A percentile compares a stretch with the other conserved stretches of the same genome.
Evolutionary conservation across 169 alveolate species (phyloP).

Genomic region (Eimeria maxima): DNA sequence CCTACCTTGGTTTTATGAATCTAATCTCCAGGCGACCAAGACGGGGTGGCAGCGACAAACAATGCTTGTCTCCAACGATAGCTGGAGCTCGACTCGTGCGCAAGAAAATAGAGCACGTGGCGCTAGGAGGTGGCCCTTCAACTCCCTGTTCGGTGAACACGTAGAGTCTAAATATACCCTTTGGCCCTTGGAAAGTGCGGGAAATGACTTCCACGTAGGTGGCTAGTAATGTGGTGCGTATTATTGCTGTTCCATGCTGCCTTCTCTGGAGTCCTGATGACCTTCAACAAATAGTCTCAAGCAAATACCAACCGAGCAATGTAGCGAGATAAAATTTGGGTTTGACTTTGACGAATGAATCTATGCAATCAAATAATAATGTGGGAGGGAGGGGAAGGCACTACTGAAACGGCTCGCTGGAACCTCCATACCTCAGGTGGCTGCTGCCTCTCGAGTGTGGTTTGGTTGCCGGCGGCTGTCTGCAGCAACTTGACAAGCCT

Average conservation of each 20-base stretch:
- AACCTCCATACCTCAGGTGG: not conserved
- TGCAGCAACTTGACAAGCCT: not conserved
- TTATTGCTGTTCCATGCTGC: not conserved
- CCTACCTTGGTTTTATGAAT: not conserved
- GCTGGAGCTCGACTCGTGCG: not conserved
- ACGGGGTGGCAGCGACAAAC: not conserved
- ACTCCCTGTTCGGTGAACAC: not conserved
- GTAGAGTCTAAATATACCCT: not conserved
- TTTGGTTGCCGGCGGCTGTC: not conserved
- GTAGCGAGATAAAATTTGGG: not conserved
- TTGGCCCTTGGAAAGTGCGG: not conserved
- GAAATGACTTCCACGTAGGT: not conserved
- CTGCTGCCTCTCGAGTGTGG: slow-evolving; percentile 5
- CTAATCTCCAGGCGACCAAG: not conserved
- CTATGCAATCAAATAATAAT: not conserved
- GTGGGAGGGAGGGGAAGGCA: not conserved
- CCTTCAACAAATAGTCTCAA: not conserved
- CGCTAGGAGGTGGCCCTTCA: not conserved
- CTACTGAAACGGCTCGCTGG: not conserved
- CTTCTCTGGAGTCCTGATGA: not conserved
- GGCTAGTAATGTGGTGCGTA: not conserved
- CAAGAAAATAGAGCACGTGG: not conserved
- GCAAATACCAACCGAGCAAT: too few species aligned
- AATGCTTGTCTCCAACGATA: not conserved
- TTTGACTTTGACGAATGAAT: not conserved